These are phyloP conservation scores for Debaryomycetaceae sp. DNA, from an alignment of 1,139 yeast genomes.

Conservation along the genomic window DNA sequence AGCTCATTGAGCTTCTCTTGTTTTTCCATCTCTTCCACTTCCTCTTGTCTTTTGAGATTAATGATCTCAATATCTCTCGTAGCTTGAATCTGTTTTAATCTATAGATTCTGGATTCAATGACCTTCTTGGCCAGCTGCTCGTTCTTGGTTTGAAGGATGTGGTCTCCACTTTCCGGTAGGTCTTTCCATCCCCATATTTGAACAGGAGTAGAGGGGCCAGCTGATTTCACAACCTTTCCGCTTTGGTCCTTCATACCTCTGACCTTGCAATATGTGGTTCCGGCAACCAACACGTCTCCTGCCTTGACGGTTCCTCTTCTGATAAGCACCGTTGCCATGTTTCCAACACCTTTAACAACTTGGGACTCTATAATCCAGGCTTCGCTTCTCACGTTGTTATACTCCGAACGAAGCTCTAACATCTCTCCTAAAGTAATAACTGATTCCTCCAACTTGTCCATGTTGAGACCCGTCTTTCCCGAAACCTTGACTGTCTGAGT, in stretches of 20 bases:
- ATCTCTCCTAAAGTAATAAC: conserved; percentile 81
- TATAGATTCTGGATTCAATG: conserved; percentile 55
- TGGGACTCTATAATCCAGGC: conserved; percentile 92
- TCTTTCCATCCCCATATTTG: conserved; percentile 95
- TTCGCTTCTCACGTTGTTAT: conserved; percentile 54
- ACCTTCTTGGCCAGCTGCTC: conserved; percentile 79
- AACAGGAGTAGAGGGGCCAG: conserved; percentile 88
- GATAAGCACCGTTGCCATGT: conserved; percentile 80
- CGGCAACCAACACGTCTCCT: conserved; percentile 77
- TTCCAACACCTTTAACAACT: conserved; percentile 79
- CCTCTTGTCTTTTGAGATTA: conserved; percentile 54
- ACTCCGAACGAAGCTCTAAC: conserved; percentile 71
- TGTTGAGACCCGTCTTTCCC: conserved; percentile 78
- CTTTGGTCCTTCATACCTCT: conserved; percentile 75
- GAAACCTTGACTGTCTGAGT: conserved; percentile 86
- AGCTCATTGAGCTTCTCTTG: conserved; percentile 53
- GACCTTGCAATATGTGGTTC: conserved; percentile 82
- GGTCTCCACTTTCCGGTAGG: conserved; percentile 89
- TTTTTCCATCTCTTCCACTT: conserved; percentile 44
- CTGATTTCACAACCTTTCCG: conserved; percentile 61
- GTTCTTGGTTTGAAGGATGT: conserved; percentile 67
- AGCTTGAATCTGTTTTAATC: conserved; percentile 58
- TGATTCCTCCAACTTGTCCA: conserved; percentile 88
- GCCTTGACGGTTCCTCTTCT: conserved; percentile 71
- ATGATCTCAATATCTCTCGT: conserved; percentile 65